Conservation (phyloP, 768 basidiomycete genomes). For the Leccinum incarnatum region DNA sequence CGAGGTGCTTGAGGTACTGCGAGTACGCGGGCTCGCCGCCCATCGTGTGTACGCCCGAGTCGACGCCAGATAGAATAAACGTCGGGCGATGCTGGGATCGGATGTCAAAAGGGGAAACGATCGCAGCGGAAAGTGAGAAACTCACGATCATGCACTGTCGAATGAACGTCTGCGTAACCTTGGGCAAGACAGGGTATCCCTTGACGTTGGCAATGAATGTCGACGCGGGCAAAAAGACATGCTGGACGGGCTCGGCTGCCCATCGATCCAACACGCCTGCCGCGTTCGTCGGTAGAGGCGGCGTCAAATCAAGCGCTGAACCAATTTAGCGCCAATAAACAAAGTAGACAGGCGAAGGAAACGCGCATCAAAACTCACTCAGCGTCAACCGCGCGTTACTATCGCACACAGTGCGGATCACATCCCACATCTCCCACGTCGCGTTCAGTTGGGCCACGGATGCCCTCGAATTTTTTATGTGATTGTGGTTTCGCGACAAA, state of each 20-base stretch:
- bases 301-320: slow-evolving; percentile 87
- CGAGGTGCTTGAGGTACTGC: slow-evolving; percentile 83
- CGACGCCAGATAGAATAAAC: slow-evolving; percentile 75
- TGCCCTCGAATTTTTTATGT: slow-evolving; percentile 31
- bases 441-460: slow-evolving; percentile 60
- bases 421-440: slow-evolving; percentile 99
- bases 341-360: not conserved
- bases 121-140: not conserved
- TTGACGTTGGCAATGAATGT: slow-evolving; percentile 95
- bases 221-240: slow-evolving; percentile 84
- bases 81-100: slow-evolving; percentile 78
- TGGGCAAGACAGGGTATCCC: slow-evolving; percentile 95
- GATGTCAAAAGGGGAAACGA: too few relatives aligned
- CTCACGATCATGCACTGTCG: slow-evolving; percentile 84
- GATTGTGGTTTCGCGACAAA: slow-evolving; percentile 22
- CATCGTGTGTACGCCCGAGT: slow-evolving; percentile 58
- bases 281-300: slow-evolving; percentile 76
- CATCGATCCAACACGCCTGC: slow-evolving; percentile 80
- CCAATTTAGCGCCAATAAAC: not conserved
- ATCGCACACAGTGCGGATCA: slow-evolving; percentile 85
- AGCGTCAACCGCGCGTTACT: slow-evolving; percentile 73
- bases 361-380: slow-evolving; percentile 55
- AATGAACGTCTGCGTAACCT: slow-evolving; percentile 88
- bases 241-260: slow-evolving; percentile 89
- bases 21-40: slow-evolving; percentile 88